phyloP scores from a whole-genome alignment of 108 stramenopile genomes.

The Discostella pseudostelligera region DNA sequence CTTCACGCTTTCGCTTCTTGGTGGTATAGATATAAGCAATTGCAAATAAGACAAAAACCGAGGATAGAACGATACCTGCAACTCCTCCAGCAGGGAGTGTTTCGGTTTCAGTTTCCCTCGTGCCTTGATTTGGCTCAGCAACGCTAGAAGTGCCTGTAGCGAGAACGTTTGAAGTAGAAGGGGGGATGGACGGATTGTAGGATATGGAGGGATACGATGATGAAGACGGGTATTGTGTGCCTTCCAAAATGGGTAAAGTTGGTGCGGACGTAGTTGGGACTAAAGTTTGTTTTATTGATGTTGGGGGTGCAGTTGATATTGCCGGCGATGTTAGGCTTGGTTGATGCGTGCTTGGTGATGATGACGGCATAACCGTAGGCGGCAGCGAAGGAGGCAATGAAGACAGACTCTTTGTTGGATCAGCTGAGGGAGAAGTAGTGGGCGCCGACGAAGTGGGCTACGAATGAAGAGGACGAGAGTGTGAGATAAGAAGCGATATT shows the following conservation, averaged over 20 bases:
- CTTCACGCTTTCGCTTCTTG: conserved; percentile 14
- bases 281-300: neutral
- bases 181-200: neutral
- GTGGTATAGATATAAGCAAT: conserved; percentile 6
- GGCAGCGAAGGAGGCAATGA: neutral
- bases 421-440: conserved; percentile 1
- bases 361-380: neutral
- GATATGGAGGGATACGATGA: neutral
- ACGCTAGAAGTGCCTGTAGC: neutral
- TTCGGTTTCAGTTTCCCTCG: conserved; percentile 6
- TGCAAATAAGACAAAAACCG: conserved; percentile 9
- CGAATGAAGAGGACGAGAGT: neutral
- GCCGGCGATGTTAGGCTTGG: neutral
- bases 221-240: conserved; percentile 4
- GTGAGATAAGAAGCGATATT: neutral
- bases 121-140: neutral
- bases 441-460: neutral
- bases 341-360: neutral
- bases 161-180: neutral
- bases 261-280: conserved; percentile 9
- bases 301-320: neutral
- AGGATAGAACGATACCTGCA: conserved; percentile 35
- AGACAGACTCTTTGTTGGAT: conserved; percentile 3
- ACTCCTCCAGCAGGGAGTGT: conserved; percentile 32
- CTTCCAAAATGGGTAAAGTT: conserved; percentile 10